A percentile compares a stretch with the other conserved stretches of the same genome.
Conservation (phyloP, 495 filamentous ascomycete genomes). For the Podospora pseudocomata region DNA sequence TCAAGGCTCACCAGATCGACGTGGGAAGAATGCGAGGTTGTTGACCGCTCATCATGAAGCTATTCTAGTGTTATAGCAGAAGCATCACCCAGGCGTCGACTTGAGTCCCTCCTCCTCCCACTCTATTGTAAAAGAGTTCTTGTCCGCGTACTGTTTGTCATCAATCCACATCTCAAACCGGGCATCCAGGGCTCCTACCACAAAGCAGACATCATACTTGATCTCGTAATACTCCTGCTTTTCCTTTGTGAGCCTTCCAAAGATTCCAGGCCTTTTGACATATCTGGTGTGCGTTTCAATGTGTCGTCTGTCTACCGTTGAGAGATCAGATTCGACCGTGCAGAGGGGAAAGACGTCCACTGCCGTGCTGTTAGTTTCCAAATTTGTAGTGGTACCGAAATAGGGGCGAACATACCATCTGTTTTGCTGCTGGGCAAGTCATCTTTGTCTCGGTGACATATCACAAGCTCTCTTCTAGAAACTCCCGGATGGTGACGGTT, state of each 20-base stretch:
- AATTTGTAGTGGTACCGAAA: not conserved
- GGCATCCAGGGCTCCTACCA: not conserved
- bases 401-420: not conserved
- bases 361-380: not conserved
- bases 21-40: not conserved
- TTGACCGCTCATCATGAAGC: too few species aligned
- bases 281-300: not conserved
- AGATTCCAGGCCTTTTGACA: not conserved
- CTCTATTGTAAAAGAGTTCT: slow-evolving; percentile 1
- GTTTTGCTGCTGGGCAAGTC: not conserved
- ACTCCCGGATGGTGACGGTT: not conserved
- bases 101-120: slow-evolving; percentile 1
- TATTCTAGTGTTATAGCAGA: too few species aligned
- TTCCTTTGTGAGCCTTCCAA: not conserved
- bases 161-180: slow-evolving; percentile 3
- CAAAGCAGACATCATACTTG: not conserved
- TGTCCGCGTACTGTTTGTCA: not conserved
- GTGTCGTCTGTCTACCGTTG: not conserved
- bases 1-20: not conserved
- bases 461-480: not conserved
- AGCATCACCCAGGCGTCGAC: not conserved
- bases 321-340: not conserved
- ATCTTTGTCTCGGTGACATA: not conserved
- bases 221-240: not conserved
- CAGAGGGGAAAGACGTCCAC: not conserved